phyloP scores from a whole-genome alignment of 129 eudicot genomes.

The Cynara cardunculus region DNA sequence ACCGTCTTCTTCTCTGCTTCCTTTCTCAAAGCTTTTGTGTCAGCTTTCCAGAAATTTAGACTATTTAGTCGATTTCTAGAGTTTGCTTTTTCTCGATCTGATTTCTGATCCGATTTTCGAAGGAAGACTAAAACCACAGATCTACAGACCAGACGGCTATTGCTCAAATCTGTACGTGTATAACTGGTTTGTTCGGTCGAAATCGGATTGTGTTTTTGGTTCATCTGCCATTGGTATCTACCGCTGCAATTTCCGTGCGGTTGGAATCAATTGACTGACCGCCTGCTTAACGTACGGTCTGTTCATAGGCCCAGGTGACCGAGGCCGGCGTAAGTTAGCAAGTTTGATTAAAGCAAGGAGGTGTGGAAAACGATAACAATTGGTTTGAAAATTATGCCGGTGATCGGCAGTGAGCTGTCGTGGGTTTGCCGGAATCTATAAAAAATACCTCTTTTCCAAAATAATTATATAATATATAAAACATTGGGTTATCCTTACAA shows the following conservation, averaged over 20 bases:
- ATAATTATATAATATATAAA: too few relatives aligned
- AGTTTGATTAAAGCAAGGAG: slow-evolving; percentile 20
- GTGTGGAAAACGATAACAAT: not conserved
- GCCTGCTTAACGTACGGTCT: slow-evolving; percentile 16
- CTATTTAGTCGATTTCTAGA: slow-evolving; percentile 18
- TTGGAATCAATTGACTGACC: slow-evolving; percentile 17
- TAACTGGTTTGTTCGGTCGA: slow-evolving; percentile 23
- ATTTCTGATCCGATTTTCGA: not conserved
- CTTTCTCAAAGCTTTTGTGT: slow-evolving; percentile 20
- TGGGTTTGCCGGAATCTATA: slow-evolving; percentile 9
- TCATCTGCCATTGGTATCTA: slow-evolving; percentile 27
- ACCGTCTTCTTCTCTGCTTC: slow-evolving; percentile 20
- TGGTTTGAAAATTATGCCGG: slow-evolving; percentile 14
- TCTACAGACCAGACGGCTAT: slow-evolving; percentile 14
- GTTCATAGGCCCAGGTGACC: not conserved
- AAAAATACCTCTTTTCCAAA: too few relatives aligned
- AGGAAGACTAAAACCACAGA: not conserved
- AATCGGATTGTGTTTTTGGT: slow-evolving; percentile 23
- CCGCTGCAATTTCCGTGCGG: slow-evolving; percentile 36
- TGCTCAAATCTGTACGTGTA: slow-evolving; percentile 6
- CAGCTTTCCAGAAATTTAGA: slow-evolving; percentile 20
- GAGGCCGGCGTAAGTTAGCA: slow-evolving; percentile 15
- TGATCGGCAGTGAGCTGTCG: slow-evolving; percentile 36
- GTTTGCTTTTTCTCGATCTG: slow-evolving; percentile 12
- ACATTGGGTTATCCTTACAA: too few relatives aligned